phyloP scores from a whole-genome alignment of 768 basidiomycete genomes.

The Cyathus striatus region DNA sequence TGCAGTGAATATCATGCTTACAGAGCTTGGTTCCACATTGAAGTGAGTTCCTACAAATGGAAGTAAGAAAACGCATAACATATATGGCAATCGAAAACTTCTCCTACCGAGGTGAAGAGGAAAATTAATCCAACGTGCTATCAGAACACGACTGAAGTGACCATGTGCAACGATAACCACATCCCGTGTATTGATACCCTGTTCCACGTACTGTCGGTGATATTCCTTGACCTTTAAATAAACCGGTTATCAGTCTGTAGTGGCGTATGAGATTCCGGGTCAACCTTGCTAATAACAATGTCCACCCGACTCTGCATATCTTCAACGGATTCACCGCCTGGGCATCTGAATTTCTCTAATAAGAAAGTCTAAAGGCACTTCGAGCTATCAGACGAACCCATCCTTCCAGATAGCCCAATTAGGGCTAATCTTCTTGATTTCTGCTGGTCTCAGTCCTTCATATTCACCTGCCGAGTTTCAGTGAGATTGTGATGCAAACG shows the following conservation, averaged over 20 bases:
- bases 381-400: slow-evolving; percentile 43
- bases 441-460: slow-evolving; percentile 76
- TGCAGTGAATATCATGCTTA: slow-evolving; percentile 29
- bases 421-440: slow-evolving; percentile 59
- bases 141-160: slow-evolving; percentile 72
- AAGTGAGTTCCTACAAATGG: slow-evolving; percentile 59
- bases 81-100: background rate
- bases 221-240: slow-evolving; percentile 65
- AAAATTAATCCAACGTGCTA: slow-evolving; percentile 79
- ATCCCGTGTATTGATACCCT: slow-evolving; percentile 64
- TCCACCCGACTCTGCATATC: slow-evolving; percentile 83
- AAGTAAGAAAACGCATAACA: slow-evolving; percentile 1
- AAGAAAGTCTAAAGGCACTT: background rate
- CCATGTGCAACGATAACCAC: slow-evolving; percentile 90
- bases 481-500: background rate
- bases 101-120: slow-evolving; percentile 54
- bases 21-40: slow-evolving; percentile 81
- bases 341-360: slow-evolving; percentile 49
- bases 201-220: slow-evolving; percentile 66
- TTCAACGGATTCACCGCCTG: slow-evolving; percentile 79
- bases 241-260: background rate
- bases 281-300: slow-evolving; percentile 62
- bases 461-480: too few species aligned
- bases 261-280: slow-evolving; percentile 6
- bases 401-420: slow-evolving; percentile 85